Evolutionary conservation across 495 filamentous ascomycete species (phyloP), one percentile per base, ranked within the genome.

Genomic region (Lepidopterella palustris): DNA sequence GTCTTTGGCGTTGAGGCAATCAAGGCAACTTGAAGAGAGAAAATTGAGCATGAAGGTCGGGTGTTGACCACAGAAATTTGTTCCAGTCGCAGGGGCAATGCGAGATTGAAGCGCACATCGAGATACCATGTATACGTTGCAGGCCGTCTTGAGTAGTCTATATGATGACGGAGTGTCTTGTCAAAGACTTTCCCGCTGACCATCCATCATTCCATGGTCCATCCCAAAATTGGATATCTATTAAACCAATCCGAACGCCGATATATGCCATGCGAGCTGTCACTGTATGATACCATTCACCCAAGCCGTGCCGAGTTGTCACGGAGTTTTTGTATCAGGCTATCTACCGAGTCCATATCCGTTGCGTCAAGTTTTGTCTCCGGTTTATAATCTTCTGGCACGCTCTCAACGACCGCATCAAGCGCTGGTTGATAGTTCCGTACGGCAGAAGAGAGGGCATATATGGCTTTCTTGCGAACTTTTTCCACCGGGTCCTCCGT

Each of bases 311-410:
- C 2, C 3, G 72, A 77, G 53, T 80, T 78, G 50, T 82, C 77
- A 67, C 81, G 84, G 69, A 95, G 68, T 61, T 77, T 81, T 48
- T 81, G 76, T 62, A 95, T 89, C 40, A 95, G 69, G 24, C 68
- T 72, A 77, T 96, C 87, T 32, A 95, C 79, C 20, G 81, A 82
- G 57, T 90, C 88, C 92, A 96, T 96, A 69, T 97, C 85, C 20
- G 71, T 74, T 2, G 90, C 87, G 72, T 95, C 87, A 13, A 87
- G 73, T 49, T 76, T 75, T 5, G 68, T 72, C 58, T 39, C 62
- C 67, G n/a, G 67, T 62, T 60, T 84, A 61, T 90, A 73, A 54
- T 85, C 84, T 45, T 83, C 81, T 0, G 84, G 84, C 35, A 90
- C 73, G 25, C 75, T 73, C 68, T 87, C 85, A 69, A 88, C 71